These are phyloP conservation scores for Aegilops tauschii DNA, from an alignment of 176 grass and related monocot genomes.

Conservation along the genomic window DNA sequence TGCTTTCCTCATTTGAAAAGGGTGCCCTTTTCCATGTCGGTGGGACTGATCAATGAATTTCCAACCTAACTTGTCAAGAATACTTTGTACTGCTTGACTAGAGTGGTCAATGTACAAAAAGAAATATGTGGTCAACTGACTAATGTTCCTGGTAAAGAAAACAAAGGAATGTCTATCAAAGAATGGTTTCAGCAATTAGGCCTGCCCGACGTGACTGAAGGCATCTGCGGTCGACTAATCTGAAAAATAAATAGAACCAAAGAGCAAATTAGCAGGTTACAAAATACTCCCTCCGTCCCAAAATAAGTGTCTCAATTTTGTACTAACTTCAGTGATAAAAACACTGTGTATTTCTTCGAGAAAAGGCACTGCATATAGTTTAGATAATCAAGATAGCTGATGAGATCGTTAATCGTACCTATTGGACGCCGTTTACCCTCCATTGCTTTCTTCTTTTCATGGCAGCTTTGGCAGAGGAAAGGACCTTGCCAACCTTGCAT, in stretches of 20 bases:
- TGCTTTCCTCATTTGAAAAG: neutral
- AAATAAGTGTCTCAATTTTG: too few relatives aligned
- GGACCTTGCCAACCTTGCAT: conserved; percentile 80
- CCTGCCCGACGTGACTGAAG: conserved; percentile 17
- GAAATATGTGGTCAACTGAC: conserved; percentile 26
- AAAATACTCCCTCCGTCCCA: neutral
- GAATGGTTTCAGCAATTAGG: conserved; percentile 23
- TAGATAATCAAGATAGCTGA: conserved; percentile 17
- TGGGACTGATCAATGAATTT: conserved; percentile 31
- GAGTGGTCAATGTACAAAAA: conserved; percentile 21
- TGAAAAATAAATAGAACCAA: conserved; percentile 28
- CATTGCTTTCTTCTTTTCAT: conserved; percentile 91
- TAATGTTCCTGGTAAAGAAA: conserved; percentile 27
- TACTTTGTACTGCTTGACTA: conserved; percentile 30
- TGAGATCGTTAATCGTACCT: conserved; percentile 33
- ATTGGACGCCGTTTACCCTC: conserved; percentile 61
- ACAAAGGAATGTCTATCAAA: conserved; percentile 38
- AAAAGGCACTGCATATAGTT: neutral
- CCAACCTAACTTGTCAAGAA: conserved; percentile 29
- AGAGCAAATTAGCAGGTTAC: conserved; percentile 12
- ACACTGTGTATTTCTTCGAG: neutral
- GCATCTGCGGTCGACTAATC: conserved; percentile 25
- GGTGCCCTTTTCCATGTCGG: conserved; percentile 11
- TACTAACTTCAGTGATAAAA: neutral
- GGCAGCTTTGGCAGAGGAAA: conserved; percentile 78